Evolutionary conservation across 73 alveolate genomes (phyloP), one percentile per base, ranked within the genome.

Genomic region (Paramecium caudatum): DNA sequence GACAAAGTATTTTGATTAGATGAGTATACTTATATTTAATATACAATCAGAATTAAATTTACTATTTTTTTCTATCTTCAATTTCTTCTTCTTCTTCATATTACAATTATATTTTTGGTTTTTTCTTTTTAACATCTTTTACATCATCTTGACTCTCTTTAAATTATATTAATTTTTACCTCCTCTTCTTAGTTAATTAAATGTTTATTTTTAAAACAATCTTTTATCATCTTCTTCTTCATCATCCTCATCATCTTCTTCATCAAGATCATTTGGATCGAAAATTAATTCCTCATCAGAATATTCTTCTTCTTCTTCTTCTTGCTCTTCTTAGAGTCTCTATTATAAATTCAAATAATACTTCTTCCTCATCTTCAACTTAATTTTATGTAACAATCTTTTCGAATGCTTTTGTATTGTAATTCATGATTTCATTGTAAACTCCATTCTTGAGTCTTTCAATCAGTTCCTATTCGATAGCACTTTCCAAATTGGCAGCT

Each of bases 391-490:
- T 98, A 62, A 98, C 78, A 0, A 80, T 95, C 49, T 94, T 82
- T 47, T 96, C 82, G 92, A 97, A 98, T 27, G 92, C 98, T 61
- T 95, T 95, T 65, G 93, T 92, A 65, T 98, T 93, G 45, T 93
- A 34, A 90, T 98, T 98, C 96, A 98, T 97, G 63, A 98, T 97
- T 33, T 95, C 99, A 41, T 93, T 94, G 62, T 96, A 93, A 49
- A 93, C 96, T 61, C 97, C 97, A 41, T 92, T 55, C 32, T 95
- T 95, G 55, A 96, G 94, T 65, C 99, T 82, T 10, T 93, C 93
- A 43, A 98, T 86, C 55, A 99, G 96, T 84, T 97, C 99, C 70
- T 97, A 93, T 65, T 94, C 99, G n/a, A 98, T 97, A 45, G 96
- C 98, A 74, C 93, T 95, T 82, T 98, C 99, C 6, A 98, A 82